Base-by-base conservation (phyloP, 1,139 yeast genomes). In the Pichia sp. region DNA sequence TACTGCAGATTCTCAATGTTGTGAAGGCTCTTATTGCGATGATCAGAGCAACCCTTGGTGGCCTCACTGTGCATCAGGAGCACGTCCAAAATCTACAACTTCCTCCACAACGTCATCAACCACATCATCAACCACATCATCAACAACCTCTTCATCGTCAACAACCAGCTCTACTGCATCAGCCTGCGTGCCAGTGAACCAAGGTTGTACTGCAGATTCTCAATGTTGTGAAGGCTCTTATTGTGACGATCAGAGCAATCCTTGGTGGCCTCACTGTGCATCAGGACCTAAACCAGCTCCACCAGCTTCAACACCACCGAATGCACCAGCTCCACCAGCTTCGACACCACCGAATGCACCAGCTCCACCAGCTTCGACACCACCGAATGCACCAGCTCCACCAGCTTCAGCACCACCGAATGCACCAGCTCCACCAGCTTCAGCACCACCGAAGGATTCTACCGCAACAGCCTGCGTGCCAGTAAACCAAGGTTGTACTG, bases 41-140 rank as follows among this genome's bases (percentile, higher is more conserved):
- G 5, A 21, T 4, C 4, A 6, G 1, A 7, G 15, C 5, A 29
- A 29, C 26, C 25, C 25, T 14, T 29, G n/a, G 15, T 29, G 22
- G 19, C 10, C n/a, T 14, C 32, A 29, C 10, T 29, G 32, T 30
- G 19, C 14, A 9, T n/a, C 27, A n/a, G 14, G 22, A 18, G 16
- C 20, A 32, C n/a, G n/a, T n/a, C n/a, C n/a, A n/a, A n/a, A n/a
- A 13, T 17, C 29, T 17, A n/a, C 34, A 21, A 18, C 39, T 2
- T 15, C 37, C 13, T 16, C 38, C 5, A 12, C 34, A 25, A 12
- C 30, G 10, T 27, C 37, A 1, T 14, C 35, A 26, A 12, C 41
- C 10, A 18, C 37, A 16, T 13, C 36, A 14, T 15, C 32, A 15
- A 27, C 37, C 9, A 3, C 33, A n/a, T 28, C 32, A 22, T 10